Evolutionary conservation across 257 asterid species (phyloP), one percentile per base, ranked within the genome.

Genomic region (Solanum lignicaule): DNA sequence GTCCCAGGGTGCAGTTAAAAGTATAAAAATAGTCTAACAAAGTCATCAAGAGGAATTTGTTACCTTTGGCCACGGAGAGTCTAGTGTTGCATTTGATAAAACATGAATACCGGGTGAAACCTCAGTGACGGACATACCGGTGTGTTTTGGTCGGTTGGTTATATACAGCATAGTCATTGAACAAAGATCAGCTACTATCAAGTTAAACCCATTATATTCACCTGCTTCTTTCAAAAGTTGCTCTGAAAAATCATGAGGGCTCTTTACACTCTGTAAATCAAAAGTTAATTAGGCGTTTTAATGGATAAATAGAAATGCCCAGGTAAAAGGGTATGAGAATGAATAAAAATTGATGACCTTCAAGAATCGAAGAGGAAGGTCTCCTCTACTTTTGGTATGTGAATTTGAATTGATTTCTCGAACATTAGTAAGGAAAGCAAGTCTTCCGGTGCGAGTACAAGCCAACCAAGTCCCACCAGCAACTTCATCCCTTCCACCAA

Each of bases 391-490:
- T 58, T 88, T 91, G 86, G 89, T 32, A 9, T 41, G 66, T 5
- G 94, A 72, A 65, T 25, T 25, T 31, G 93, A 41, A 27, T 20
- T 23, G 73, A 85, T 52, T 89, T 96, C 98, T 89, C 99, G 91
- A 8, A 96, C 98, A 73, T 94, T 95, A 33, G 98, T 95, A 87
- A 96, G 91, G 86, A 95, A 95, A 25, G 98, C 95, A 18, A 95
- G 25, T 91, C 90, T 94, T 16, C 98, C 98, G 15, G 87, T 62
- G 78, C 76, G 88, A 35, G 91, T 43, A 88, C 91, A 92, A 88
- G 93, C 98, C 89, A 95, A 35, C 98, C 99, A 96, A 68, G 98
- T 96, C 52, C 98, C 98, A 12, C 98, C 99, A 82, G 94, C 98
- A 43, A 84, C 89, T 62, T 32, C 93, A 82, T 95, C 99, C 87